A percentile compares a stretch with the other conserved stretches of the same genome.
Evolutionary conservation across 2,329 filamentous ascomycete species (phyloP).

Genomic region (Saccharata proteae): DNA sequence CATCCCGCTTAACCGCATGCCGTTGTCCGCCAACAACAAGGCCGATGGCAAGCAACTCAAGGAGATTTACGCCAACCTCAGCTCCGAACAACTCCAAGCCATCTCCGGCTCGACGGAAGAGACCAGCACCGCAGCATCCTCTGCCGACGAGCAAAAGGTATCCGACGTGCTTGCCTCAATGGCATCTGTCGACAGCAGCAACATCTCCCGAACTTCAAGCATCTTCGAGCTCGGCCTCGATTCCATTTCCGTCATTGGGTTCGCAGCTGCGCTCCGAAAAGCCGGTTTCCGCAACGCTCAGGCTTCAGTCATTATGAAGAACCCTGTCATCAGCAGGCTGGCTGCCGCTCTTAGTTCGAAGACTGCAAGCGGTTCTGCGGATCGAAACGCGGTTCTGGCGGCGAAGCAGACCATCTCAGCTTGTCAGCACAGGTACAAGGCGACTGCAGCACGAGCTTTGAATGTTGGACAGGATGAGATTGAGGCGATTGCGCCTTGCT

Average conservation of each 20-base stretch:
- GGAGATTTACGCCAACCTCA: constrained; percentile 50
- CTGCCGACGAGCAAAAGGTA: constrained; percentile 36
- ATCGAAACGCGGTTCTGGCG: constrained; percentile 29
- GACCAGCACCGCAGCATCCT: constrained; percentile 16
- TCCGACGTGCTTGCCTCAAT: constrained; percentile 43
- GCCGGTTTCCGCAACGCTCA: constrained; percentile 49
- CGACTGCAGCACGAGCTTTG: constrained; percentile 42
- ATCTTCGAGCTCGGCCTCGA: constrained; percentile 82
- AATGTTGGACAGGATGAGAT: constrained; percentile 41
- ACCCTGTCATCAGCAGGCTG: constrained; percentile 30
- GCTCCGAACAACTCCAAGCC: constrained; percentile 48
- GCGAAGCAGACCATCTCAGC: constrained; percentile 51
- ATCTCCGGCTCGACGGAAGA: constrained; percentile 23
- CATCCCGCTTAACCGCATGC: constrained; percentile 57
- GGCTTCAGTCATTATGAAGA: constrained; percentile 55
- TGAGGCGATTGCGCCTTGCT: constrained; percentile 70
- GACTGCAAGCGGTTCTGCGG: neutral
- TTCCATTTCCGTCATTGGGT: constrained; percentile 68
- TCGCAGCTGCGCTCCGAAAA: constrained; percentile 52
- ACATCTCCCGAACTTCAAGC: constrained; percentile 46
- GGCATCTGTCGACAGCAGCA: constrained; percentile 30
- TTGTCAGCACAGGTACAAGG: constrained; percentile 49
- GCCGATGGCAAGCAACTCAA: constrained; percentile 62
- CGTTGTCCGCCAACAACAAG: constrained; percentile 82
- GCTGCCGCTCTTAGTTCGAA: constrained; percentile 19